Evolutionary conservation across 73 alveolate genomes (phyloP).

Genomic region (Halteria grandinella): DNA sequence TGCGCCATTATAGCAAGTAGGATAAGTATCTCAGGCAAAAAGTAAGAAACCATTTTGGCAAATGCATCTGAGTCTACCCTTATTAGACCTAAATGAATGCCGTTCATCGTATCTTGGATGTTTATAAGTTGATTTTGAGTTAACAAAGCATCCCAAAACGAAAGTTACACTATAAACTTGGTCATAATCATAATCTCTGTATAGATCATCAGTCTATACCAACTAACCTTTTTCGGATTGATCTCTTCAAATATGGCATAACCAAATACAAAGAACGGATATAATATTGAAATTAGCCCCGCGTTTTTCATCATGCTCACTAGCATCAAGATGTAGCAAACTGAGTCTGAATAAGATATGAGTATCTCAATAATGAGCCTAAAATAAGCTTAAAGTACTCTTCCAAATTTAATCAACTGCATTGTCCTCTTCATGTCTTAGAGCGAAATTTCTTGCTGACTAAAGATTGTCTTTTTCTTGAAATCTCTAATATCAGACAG

Average conservation of each 20-base stretch:
- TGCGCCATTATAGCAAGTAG: slow-evolving; percentile 26
- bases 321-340: slow-evolving; percentile 63
- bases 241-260: slow-evolving; percentile 75
- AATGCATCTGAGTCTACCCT: slow-evolving; percentile 36
- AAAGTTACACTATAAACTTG: slow-evolving; percentile 60
- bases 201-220: slow-evolving; percentile 54
- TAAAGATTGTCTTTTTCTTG: neutral
- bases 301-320: slow-evolving; percentile 62
- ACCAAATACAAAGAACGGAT: slow-evolving; percentile 66
- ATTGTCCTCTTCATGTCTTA: slow-evolving; percentile 11
- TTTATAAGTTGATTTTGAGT: neutral
- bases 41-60: slow-evolving; percentile 42
- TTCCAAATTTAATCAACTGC: slow-evolving; percentile 35
- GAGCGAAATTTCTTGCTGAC: neutral
- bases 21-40: slow-evolving; percentile 50
- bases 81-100: slow-evolving; percentile 28
- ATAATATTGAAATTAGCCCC: slow-evolving; percentile 53
- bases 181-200: slow-evolving; percentile 62
- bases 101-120: slow-evolving; percentile 20
- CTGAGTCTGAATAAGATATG: slow-evolving; percentile 35
- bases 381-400: slow-evolving; percentile 22
- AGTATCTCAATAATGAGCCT: neutral
- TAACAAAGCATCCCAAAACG: slow-evolving; percentile 35
- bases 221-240: slow-evolving; percentile 59
- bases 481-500: slow-evolving; percentile 16